These are phyloP conservation scores for Fusarium sp. DNA, from an alignment of 2,329 filamentous ascomycete genomes.

Conservation along the genomic window DNA sequence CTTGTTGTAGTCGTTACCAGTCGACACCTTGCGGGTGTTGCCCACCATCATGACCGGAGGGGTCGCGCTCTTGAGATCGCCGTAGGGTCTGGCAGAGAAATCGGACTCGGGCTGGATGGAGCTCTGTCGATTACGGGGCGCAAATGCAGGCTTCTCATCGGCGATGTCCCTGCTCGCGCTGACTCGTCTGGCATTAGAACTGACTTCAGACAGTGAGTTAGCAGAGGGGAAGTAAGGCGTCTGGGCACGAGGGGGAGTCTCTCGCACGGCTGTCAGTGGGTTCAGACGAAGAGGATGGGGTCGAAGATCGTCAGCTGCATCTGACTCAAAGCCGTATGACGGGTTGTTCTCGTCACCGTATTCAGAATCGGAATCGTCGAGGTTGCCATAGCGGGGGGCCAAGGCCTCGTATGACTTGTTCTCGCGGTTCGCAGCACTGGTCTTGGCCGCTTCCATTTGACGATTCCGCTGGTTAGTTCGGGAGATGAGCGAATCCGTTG, in stretches of 20 bases:
- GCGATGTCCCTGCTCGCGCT: conserved; percentile 60
- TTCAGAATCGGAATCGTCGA: conserved; percentile 56
- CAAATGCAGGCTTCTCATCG: conserved; percentile 50
- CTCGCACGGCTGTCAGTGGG: conserved; percentile 48
- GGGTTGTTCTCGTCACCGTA: conserved; percentile 53
- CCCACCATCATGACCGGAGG: conserved; percentile 67
- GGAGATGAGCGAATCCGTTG: conserved; percentile 65
- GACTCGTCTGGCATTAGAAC: conserved; percentile 57
- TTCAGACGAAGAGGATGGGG: conserved; percentile 68
- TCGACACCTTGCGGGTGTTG: conserved; percentile 65
- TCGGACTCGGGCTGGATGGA: conserved; percentile 62
- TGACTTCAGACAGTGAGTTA: conserved; percentile 59
- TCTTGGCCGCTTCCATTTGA: conserved; percentile 53
- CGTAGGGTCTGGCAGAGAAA: conserved; percentile 70
- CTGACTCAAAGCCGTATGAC: conserved; percentile 44
- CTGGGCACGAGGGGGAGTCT: conserved; percentile 32
- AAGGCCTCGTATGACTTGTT: conserved; percentile 60
- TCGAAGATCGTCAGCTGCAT: conserved; percentile 47
- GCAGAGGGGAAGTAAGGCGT: conserved; percentile 38
- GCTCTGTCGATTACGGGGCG: conserved; percentile 49
- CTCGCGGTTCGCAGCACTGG: conserved; percentile 47
- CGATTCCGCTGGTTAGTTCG: conserved; percentile 66
- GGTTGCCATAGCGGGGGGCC: conserved; percentile 58
- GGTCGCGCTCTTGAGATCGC: conserved; percentile 65
- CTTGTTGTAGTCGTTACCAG: conserved; percentile 66